Evolutionary conservation across 768 basidiomycete genomes (phyloP).

Genomic region (Suillus discolor): DNA sequence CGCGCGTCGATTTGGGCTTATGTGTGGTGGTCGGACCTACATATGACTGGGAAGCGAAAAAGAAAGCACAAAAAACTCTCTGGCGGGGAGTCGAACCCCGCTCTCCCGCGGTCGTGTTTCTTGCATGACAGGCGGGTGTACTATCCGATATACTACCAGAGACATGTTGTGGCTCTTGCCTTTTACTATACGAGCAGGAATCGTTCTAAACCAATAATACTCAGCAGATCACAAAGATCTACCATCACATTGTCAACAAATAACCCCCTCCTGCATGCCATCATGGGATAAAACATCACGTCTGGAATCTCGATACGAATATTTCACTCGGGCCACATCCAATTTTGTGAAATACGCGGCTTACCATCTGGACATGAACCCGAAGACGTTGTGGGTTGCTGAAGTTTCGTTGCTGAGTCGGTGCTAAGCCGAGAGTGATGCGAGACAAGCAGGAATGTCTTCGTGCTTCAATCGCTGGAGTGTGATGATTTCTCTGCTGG

Average conservation of each 20-base stretch:
- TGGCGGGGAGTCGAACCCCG: constrained; percentile 39
- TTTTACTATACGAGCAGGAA: background rate
- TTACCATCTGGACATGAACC: background rate
- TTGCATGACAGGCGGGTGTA: constrained; percentile 40
- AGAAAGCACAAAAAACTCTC: constrained; percentile 43
- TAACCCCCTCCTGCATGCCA: background rate
- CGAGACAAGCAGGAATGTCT: too few species aligned
- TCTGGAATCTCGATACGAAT: background rate
- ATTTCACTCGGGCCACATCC: background rate
- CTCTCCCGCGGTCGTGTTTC: constrained; percentile 23
- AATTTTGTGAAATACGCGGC: background rate
- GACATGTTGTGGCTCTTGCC: background rate
- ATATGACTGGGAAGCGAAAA: constrained; percentile 51
- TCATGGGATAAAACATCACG: background rate
- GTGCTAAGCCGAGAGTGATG: too few species aligned
- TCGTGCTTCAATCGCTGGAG: too few species aligned
- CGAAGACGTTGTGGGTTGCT: too few species aligned
- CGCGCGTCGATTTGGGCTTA: background rate
- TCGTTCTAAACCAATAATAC: too few species aligned
- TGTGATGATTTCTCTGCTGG: too few species aligned
- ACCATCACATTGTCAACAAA: background rate
- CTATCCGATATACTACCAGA: constrained; percentile 40
- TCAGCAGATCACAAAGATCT: background rate
- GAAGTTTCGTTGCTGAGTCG: too few species aligned
- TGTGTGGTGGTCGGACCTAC: background rate